Base-by-base conservation (phyloP, 805 yeast genomes). In the Candida namnaoensis region DNA sequence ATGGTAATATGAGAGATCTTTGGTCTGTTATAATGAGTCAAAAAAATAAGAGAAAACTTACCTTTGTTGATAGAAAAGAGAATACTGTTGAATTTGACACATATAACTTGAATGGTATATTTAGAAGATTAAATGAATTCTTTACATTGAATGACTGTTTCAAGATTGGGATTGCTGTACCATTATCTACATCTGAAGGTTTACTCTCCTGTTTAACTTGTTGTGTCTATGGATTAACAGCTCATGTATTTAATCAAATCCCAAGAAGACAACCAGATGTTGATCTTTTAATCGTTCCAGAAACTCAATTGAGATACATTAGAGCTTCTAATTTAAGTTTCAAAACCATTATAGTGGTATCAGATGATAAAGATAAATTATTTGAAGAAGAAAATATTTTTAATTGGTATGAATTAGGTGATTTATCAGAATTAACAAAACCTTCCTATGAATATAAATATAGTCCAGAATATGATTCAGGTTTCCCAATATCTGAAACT, bases 1-100 rank as follows among this genome's bases (percentile, higher is more conserved):
- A 84, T 56, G 96, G 96, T 4, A 80, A 76, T 49, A 56, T 87
- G 44, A 71, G 74, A 46, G 96, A 87, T 62, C 56, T 86, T 4
- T 86, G 93, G 90, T 74, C 69, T 41, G 61, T 79, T 12, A 69
- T 73, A 10, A 54, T 64, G 58, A 54, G 57, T 32, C 53, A 57
- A 15, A 48, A 56, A 32, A 47, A 43, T 35, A 44, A 38, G 11
- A 53, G 41, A 32, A 41, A 28, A 5, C 47, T 60, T 9, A 46
- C 49, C 14, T 51, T 66, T 10, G 44, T 45, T 34, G 51, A 63
- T 34, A 51, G 51, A 13, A 51, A 51, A 33, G 54, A 48, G 43
- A 39, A 41, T 35, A 41, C 49, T n/a, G 35, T 38, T 7, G n/a
- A 13, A 9, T n/a, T 46, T 37, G 36, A 44, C 35, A 19, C 42